Evolutionary conservation across 2,329 filamentous ascomycete genomes (phyloP), one percentile per base, ranked within the genome.

Genomic region (Fusarium sp.): DNA sequence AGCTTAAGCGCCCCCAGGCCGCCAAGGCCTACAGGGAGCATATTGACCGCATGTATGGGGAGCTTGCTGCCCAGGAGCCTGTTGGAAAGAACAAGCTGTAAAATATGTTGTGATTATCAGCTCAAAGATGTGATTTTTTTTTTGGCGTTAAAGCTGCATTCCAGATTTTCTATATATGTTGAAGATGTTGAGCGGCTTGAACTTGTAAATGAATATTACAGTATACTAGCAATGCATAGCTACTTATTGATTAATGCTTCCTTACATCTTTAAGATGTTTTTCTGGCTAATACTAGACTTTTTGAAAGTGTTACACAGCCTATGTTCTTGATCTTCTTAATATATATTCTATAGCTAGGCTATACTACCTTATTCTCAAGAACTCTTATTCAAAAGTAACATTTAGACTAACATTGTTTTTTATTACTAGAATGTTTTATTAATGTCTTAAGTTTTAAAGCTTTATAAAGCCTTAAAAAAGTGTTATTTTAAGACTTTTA

Each of bases 1-100:
- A 91, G 80, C 82, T 90, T 52, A 91, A 90, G 85, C 85, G 89
- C 59, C 87, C 87, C 3, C 88, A 89, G 75, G 83, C 86, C 1
- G 86, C 84, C 5, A 87, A 83, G 82, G 86, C 84, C 5, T 91
- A 86, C 81, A 84, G 84, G 63, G 77, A 80, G 23, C 83, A 90
- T 57, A 88, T 91, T 53, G 86, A 88, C 64, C 82, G 82, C 60
- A 86, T 91, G 87, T 91, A 91, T 74, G 83, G 82, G 44, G 88
- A 90, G 79, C 81, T 90, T 44, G 63, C 67, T 23, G 54, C 69
- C 5, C 60, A 72, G 28, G 74, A 69, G 46, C 44, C 69, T 4
- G 32, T 52, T 52, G 61, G 61, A 47, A 78, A 71, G 65, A 67
- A 63, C 58, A 79, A 77, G 62, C 68, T 79, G 67, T 79, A 77